Percentiles rank a stretch among this genome's conserved stretches.
Conservation (phyloP, 2,329 filamentous ascomycete species). For the Penicillium verrucosum region DNA sequence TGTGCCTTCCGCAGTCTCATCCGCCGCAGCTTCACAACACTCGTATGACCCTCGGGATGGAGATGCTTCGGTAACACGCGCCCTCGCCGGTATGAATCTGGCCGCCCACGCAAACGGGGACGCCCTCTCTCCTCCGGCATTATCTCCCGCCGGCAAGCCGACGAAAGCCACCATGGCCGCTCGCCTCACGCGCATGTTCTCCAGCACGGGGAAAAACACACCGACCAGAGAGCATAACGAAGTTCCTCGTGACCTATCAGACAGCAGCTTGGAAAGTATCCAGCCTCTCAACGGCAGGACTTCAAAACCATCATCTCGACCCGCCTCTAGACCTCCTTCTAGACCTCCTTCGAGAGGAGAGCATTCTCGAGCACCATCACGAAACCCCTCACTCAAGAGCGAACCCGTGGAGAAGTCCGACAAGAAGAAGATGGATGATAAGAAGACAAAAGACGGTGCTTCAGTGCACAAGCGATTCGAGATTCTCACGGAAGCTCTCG, state of each 20-base stretch:
- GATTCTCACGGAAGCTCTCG: constrained; percentile 52
- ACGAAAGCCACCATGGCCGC: constrained; percentile 44
- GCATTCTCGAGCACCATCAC: constrained; percentile 27
- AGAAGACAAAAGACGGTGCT: constrained; percentile 36
- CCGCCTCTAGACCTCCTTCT: constrained; percentile 31
- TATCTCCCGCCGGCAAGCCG: constrained; percentile 31
- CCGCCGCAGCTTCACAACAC: constrained; percentile 39
- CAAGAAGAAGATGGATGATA: constrained; percentile 30
- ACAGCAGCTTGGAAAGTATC: constrained; percentile 38
- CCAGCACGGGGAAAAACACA: constrained; percentile 38
- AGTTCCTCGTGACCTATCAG: constrained; percentile 34
- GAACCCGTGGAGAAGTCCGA: constrained; percentile 28
- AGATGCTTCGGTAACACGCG: constrained; percentile 43
- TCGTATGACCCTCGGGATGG: constrained; percentile 40
- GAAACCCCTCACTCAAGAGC: constrained; percentile 35
- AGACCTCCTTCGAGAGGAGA: constrained; percentile 30
- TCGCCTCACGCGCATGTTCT: constrained; percentile 48
- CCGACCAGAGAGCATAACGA: constrained; percentile 30
- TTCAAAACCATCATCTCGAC: constrained; percentile 25
- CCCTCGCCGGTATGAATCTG: constrained; percentile 44
- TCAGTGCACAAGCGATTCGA: constrained; percentile 53
- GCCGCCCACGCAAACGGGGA: constrained; percentile 36
- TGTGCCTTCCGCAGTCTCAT: constrained; percentile 45
- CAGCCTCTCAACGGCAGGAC: constrained; percentile 32
- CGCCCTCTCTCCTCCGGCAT: constrained; percentile 25